Evolutionary conservation across 2,329 filamentous ascomycete species (phyloP).

Genomic region (Fusarium staphyleae): DNA sequence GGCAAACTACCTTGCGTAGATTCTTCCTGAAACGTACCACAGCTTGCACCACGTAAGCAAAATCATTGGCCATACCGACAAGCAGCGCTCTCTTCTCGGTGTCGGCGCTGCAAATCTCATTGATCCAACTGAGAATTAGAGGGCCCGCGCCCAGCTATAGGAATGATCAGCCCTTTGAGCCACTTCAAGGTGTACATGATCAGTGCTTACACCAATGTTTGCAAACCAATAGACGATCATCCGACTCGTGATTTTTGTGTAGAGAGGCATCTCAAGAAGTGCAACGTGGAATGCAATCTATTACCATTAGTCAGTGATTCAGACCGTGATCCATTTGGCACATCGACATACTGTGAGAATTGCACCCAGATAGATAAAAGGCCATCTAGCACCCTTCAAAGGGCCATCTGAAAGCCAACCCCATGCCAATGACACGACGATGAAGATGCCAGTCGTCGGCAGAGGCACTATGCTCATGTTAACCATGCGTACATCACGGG

Average conservation of each 20-base stretch:
- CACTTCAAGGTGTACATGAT: no score
- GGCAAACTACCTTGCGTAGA: background rate
- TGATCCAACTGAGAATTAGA: constrained; percentile 36
- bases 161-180: background rate
- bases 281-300: constrained; percentile 23
- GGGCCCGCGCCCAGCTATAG: constrained; percentile 27
- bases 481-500: background rate
- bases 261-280: constrained; percentile 26
- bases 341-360: constrained; percentile 14
- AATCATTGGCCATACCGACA: constrained; percentile 19
- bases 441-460: constrained; percentile 27
- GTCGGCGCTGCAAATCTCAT: constrained; percentile 32
- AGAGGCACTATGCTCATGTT: constrained; percentile 17
- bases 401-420: constrained; percentile 33
- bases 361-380: constrained; percentile 30
- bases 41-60: constrained; percentile 31
- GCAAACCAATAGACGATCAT: constrained; percentile 34
- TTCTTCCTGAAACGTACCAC: constrained; percentile 9
- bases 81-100: constrained; percentile 33
- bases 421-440: constrained; percentile 26
- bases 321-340: background rate
- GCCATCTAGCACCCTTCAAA: constrained; percentile 20
- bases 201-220: constrained; percentile 28
- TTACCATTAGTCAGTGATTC: background rate
- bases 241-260: constrained; percentile 14